Evolutionary conservation across 2,329 filamentous ascomycete genomes (phyloP).

Genomic region (Fusarium protoensiforme): DNA sequence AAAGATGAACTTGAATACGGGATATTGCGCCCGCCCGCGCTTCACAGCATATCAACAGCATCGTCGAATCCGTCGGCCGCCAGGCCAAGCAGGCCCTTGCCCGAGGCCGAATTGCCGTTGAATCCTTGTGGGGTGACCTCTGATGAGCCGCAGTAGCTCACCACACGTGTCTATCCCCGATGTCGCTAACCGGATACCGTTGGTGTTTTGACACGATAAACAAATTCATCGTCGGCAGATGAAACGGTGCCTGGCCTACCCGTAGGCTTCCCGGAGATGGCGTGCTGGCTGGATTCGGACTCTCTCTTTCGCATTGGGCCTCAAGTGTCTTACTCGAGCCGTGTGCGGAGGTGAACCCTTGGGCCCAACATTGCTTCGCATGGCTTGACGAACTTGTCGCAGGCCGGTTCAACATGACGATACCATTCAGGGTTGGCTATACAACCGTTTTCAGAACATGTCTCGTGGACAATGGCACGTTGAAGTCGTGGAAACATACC

Average conservation of each 20-base stretch:
- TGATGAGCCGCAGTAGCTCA: slow-evolving; percentile 2
- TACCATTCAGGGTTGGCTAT: background rate
- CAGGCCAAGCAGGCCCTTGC: background rate
- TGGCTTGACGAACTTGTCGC: background rate
- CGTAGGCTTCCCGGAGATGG: background rate
- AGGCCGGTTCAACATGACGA: background rate
- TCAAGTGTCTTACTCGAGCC: background rate
- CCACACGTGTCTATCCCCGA: slow-evolving; percentile 11
- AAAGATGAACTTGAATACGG: background rate
- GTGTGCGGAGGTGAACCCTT: background rate
- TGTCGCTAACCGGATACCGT: slow-evolving; percentile 1
- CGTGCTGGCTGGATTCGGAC: background rate
- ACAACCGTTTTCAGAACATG: background rate
- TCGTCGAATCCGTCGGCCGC: background rate
- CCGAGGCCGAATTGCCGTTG: background rate
- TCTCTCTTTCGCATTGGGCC: background rate
- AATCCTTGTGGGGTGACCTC: slow-evolving; percentile 1
- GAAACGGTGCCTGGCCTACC: background rate
- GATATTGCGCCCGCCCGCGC: background rate
- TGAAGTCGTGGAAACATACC: background rate
- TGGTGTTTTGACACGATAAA: background rate
- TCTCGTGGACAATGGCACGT: background rate
- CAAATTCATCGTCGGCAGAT: background rate
- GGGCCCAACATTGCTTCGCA: background rate
- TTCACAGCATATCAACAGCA: background rate